Evolutionary conservation across 148 eudicot genomes (phyloP).

Genomic region (Camellia lanceoleosa): DNA sequence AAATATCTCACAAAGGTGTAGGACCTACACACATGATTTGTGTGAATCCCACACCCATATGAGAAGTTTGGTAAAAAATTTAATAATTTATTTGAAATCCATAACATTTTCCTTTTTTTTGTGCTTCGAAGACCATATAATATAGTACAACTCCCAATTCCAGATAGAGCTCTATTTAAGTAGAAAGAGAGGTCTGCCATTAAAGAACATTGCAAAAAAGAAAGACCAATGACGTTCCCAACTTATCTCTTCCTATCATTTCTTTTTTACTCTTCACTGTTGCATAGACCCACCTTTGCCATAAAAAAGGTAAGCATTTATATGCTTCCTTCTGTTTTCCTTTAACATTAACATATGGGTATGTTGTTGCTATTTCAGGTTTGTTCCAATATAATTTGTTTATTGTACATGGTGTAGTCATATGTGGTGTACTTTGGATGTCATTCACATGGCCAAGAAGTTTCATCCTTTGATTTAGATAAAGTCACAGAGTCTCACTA

Average conservation of each 20-base stretch:
- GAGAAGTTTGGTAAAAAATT: no score
- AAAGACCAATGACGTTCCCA: constrained; percentile 13
- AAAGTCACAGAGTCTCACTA: constrained; percentile 57
- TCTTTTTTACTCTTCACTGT: constrained; percentile 27
- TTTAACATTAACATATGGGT: not conserved
- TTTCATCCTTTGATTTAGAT: constrained; percentile 32
- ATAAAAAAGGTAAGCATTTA: constrained; percentile 47
- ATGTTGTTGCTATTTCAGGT: not conserved
- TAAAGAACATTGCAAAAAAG: constrained; percentile 15
- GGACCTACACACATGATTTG: no score
- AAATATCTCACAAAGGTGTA: no score
- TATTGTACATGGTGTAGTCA: constrained; percentile 29
- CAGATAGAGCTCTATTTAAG: constrained; percentile 13
- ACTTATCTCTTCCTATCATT: constrained; percentile 24
- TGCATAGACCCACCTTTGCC: constrained; percentile 48
- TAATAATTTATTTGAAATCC: no score
- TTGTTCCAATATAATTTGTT: not conserved
- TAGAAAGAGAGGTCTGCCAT: constrained; percentile 16
- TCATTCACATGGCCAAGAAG: constrained; percentile 48
- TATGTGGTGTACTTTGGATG: constrained; percentile 86
- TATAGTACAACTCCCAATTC: not conserved
- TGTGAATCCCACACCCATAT: no score
- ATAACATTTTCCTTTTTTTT: not conserved
- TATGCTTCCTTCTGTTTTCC: not conserved
- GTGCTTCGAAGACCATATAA: no score